Percentiles rank a stretch among this genome's conserved stretches.
Conservation (phyloP, 192 early-diverging fungal genomes). For the Backusella liffmaniae region DNA sequence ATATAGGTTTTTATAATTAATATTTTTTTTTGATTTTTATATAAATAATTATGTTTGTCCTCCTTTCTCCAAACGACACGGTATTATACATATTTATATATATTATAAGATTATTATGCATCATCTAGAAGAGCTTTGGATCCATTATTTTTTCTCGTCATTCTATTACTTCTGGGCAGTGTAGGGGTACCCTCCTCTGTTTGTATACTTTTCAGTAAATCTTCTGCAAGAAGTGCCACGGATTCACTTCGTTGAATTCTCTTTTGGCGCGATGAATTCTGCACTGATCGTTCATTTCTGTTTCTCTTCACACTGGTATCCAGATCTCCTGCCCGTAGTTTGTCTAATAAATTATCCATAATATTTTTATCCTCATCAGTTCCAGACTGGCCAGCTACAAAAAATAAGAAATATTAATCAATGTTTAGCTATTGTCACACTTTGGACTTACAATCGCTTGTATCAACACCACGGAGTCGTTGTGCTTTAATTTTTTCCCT, state of each 20-base stretch:
- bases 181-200: conserved; percentile 35
- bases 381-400: conserved; percentile 26
- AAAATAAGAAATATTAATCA: not conserved
- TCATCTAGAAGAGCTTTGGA: not conserved
- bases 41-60: not conserved
- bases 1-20: not conserved
- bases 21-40: not conserved
- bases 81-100: not conserved
- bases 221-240: conserved; percentile 39
- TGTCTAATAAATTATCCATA: conserved; percentile 77
- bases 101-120: not conserved
- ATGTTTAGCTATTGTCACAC: not conserved
- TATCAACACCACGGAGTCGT: conserved; percentile 34
- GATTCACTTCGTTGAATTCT: conserved; percentile 30
- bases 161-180: conserved; percentile 4
- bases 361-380: conserved; percentile 66
- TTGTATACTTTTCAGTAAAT: conserved; percentile 45
- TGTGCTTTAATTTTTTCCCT: conserved; percentile 30
- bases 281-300: conserved; percentile 5
- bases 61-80: not conserved
- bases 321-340: conserved; percentile 66
- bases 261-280: conserved; percentile 11
- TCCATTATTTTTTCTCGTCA: not conserved
- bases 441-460: conserved; percentile 36
- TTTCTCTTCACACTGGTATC: conserved; percentile 41